These are phyloP conservation scores for Boletales sp. DNA, from an alignment of 768 basidiomycete species.

Conservation along the genomic window DNA sequence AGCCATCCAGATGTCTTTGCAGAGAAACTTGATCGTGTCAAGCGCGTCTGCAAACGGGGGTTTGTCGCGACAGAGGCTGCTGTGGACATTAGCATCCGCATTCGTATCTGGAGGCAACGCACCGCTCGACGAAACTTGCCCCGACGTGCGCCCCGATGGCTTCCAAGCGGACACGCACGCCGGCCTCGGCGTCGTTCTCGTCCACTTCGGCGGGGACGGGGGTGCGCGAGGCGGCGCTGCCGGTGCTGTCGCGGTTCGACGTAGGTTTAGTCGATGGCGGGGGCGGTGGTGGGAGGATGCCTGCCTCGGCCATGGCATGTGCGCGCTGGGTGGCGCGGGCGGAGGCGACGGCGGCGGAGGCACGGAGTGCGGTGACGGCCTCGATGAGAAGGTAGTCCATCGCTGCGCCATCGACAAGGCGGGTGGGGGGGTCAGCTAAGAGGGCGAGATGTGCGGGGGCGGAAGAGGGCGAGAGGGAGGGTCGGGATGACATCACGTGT, in stretches of 20 bases:
- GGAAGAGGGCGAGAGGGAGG: too few relatives aligned
- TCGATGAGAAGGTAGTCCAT: constrained; percentile 89
- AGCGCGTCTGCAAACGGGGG: constrained; percentile 77
- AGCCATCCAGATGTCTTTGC: constrained; percentile 92
- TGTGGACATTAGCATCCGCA: too few relatives aligned
- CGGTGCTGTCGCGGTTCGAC: constrained; percentile 33
- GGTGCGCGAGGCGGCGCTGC: constrained; percentile 23
- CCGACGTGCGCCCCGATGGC: constrained; percentile 85
- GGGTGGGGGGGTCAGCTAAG: constrained; percentile 61
- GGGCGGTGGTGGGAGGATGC: constrained; percentile 53
- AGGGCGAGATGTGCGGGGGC: constrained; percentile 22
- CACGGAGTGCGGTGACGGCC: constrained; percentile 67
- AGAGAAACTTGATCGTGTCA: constrained; percentile 91
- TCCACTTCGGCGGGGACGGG: constrained; percentile 40
- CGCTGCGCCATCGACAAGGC: constrained; percentile 59
- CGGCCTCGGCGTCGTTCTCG: constrained; percentile 55
- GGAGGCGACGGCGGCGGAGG: constrained; percentile 70
- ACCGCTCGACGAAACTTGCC: constrained; percentile 84
- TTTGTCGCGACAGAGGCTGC: constrained; percentile 72
- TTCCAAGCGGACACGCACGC: constrained; percentile 65
- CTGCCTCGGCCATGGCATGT: constrained; percentile 75
- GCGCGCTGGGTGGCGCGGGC: constrained; percentile 66
- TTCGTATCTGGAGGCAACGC: too few relatives aligned
- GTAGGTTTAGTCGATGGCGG: constrained; percentile 38
- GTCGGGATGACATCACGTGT: too few relatives aligned